Base-by-base conservation (phyloP, 176 grass and related monocot genomes). In the Carex scoparia region DNA sequence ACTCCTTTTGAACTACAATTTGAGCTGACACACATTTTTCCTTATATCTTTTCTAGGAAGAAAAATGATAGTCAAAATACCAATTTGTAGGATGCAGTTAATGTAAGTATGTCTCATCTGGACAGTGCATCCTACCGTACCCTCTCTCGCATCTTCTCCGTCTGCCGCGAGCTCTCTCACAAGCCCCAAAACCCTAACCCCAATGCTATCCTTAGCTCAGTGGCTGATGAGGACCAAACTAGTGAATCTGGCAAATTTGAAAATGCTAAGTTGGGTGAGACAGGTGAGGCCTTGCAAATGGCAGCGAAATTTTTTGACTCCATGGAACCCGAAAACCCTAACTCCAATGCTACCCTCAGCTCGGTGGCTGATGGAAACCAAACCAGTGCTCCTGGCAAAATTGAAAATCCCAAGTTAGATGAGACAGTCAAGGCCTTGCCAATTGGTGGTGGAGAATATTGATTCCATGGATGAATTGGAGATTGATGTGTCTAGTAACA, bases 131-230 rank as follows among this genome's bases (percentile, higher is more conserved):
- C 91, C 67, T 94, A 90, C 58, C 86, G 89, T 53, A 90, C 91
- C 55, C 87, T 98, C 19, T 88, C 90, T 83, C 84, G 85, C 2
- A 87, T 98, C 63, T 93, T 98, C 79, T 89, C 89, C n/a, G 86
- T 87, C 58, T 94, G 86, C 85, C n/a, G 91, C 51, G 85, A 92
- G 33, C 59, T 90, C 28, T 80, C 92, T 14, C 59, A 75, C 11
- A 66, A 79, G 23, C 35, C 5, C 46, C 2, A 46, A 56, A 69
- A 35, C 11, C 16, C 40, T 76, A 19, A 6, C 33, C 27, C 28
- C 18, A 10, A 74, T 74, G 70, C 10, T 28, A 49, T 7, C 33
- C 46, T 62, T 62, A 65, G 48, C 61, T 75, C 70, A 35, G 83
- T 42, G 12, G 55, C 70, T 33, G 61, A 57, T 85, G 78, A 58